Evolutionary conservation across 345 rosid genomes (phyloP), one percentile per base, ranked within the genome.

Genomic region (Streptanthus diversifolius): DNA sequence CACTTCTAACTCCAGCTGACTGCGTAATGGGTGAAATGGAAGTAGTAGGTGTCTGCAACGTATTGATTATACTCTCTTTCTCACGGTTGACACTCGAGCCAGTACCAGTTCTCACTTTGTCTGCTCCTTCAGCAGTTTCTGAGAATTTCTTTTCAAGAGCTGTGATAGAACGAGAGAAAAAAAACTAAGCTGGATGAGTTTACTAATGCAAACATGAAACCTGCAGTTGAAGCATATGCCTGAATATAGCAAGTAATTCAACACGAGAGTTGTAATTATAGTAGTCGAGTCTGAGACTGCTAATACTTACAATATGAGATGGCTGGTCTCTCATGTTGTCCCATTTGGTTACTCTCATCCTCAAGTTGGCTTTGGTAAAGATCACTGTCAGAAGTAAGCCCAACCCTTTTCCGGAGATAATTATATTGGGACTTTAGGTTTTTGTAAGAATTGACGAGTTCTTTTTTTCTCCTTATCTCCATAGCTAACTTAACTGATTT

Each of bases 351-450:
- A 72, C 61, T 77, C 68, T 75, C 88, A 52, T 79, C 74, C 36
- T 78, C 83, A 69, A 70, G 66, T 39, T 73, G 81, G 70, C 49
- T 51, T 49, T 70, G 73, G 10, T 53, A 65, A 35, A 52, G 58
- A 80, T 75, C 78, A 65, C 82, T 82, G 64, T 84, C 89, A 8
- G 67, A 54, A 33, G 82, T 77, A 69, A 86, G 85, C 39, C 88
- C 90, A 18, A 15, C 69, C 84, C 65, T 88, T 69, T 71, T 45
- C 32, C 78, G 64, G 57, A 95, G 90, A 70, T 35, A 95, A 21
- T 47, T 82, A 79, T 91, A 79, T 49, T 91, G 93, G 51, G 93
- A 88, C 78, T 82, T 89, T 44, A 88, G 69, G 69, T 77, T 87
- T 49, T 89, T 89, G 87, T 82, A 89, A 21, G 71, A 51, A 70